Conservation (phyloP, 2,329 filamentous ascomycete genomes). For the Calonectria pseudoreteaudii region DNA sequence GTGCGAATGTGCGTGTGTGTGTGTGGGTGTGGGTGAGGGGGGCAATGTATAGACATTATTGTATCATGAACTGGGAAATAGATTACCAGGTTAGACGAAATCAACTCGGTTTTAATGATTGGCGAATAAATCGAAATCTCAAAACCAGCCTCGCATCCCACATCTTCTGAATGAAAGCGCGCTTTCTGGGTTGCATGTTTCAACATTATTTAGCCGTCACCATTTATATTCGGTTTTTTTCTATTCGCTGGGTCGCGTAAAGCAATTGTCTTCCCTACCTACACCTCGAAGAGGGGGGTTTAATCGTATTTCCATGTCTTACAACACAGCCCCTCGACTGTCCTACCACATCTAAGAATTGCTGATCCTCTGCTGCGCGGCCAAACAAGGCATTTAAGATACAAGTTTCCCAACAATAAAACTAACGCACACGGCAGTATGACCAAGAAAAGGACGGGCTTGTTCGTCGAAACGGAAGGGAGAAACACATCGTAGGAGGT, state of each 20-base stretch:
- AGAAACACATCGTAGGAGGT: not conserved
- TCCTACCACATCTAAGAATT: not conserved
- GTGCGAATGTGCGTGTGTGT: too few species aligned
- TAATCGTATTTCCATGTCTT: not conserved
- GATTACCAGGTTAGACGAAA: constrained; percentile 12
- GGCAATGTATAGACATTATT: constrained; percentile 18
- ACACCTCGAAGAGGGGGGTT: constrained; percentile 18
- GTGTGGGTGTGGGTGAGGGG: not conserved
- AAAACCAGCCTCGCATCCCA: not conserved
- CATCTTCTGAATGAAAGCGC: too few species aligned
- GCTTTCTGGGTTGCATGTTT: not conserved
- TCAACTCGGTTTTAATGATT: constrained; percentile 3
- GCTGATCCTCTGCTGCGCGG: not conserved
- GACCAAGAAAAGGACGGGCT: not conserved
- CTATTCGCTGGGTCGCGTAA: constrained; percentile 28
- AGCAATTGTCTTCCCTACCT: constrained; percentile 16
- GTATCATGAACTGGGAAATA: constrained; percentile 11
- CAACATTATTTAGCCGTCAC: constrained; percentile 5
- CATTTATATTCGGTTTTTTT: constrained; percentile 24
- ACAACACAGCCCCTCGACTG: not conserved
- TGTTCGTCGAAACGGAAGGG: not conserved
- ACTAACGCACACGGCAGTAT: not conserved
- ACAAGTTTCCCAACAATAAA: not conserved
- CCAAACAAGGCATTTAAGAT: not conserved
- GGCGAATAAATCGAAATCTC: not conserved